Percentiles rank a stretch among this genome's conserved stretches.
Conservation (phyloP, 805 yeast genomes). For the Starmerella cellae region DNA sequence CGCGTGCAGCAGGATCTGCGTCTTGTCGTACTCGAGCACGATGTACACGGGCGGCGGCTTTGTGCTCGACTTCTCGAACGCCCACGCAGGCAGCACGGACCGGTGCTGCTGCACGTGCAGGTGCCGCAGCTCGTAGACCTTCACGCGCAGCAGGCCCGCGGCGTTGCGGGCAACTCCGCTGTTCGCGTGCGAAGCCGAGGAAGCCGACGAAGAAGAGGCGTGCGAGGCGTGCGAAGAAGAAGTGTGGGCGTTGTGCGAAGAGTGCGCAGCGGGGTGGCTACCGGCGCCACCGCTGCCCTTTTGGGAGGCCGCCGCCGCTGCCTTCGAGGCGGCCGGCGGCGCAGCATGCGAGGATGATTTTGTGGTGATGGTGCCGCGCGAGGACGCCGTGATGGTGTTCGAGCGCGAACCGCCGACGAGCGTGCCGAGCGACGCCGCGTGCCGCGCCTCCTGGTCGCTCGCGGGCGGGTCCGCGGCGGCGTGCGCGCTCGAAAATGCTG, state of each 20-base stretch:
- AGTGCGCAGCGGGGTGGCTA: too few relatives aligned
- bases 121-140: conserved; percentile 31
- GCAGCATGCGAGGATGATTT: background rate
- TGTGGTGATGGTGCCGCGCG: conserved; percentile 1
- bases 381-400: conserved; percentile 11
- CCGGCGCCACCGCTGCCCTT: background rate
- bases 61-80: conserved; percentile 33
- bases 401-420: conserved; percentile 12
- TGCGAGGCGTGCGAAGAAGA: background rate
- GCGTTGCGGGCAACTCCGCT: background rate
- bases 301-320: background rate
- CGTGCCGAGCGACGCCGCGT: conserved; percentile 12
- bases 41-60: conserved; percentile 60
- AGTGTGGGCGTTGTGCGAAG: too few relatives aligned
- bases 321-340: background rate
- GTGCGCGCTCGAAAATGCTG: background rate
- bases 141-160: conserved; percentile 37
- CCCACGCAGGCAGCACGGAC: conserved; percentile 20
- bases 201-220: too few relatives aligned
- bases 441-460: background rate
- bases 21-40: conserved; percentile 89
- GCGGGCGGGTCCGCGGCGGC: background rate
- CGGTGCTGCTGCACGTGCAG: conserved; percentile 33
- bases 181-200: background rate
- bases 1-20: conserved; percentile 79